Evolutionary conservation across 768 basidiomycete genomes (phyloP), one percentile per base, ranked within the genome.

Genomic region (Hericium rajendrae): DNA sequence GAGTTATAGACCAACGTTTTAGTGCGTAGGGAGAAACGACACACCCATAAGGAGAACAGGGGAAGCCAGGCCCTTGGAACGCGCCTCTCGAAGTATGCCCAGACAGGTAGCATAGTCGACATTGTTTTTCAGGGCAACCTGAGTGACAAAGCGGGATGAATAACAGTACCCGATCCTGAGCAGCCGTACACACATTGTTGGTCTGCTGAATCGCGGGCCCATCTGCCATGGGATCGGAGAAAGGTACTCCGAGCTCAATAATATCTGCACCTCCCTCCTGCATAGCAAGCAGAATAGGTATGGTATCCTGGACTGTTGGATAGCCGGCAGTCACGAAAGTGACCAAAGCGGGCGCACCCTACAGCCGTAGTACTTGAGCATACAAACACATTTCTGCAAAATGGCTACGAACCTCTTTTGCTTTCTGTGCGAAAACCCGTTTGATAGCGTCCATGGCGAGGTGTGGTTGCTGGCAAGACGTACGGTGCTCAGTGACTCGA

Each of bases 321-420:
- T 85, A 98, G 13, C 95, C 95, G 48, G 94, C 94, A 20, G 95
- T 99, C 64, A 98, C 77, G 72, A 97, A 99, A 38, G 94, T 90
- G 62, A 92, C 79, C 55, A 91, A 73, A 5, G 82, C 85, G 51
- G 85, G 79, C 22, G 66, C 66, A 32, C 79, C 79, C 85, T 87
- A 59, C 28, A 40, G 26, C 63, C 60, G 43, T 32, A 9, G 37
- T 28, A 2, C 11, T 16, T 38, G 51, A 28, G n/a, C 53, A n/a
- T 32, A 22, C 41, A 32, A 51, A 28, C 9, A 4, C 55, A 13
- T 32, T 26, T 9, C 40, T 6, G 11, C n/a, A 15, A 13, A 43
- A 43, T 48, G 15, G 2, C 18, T 52, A 57, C 67, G 46, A 57
- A 82, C 86, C 73, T 83, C 73, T 53, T 74, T 69, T 57, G 78